Evolutionary conservation across 805 yeast species (phyloP), one percentile per base, ranked within the genome.

Genomic region (Tetrapisispora namnaoensis): DNA sequence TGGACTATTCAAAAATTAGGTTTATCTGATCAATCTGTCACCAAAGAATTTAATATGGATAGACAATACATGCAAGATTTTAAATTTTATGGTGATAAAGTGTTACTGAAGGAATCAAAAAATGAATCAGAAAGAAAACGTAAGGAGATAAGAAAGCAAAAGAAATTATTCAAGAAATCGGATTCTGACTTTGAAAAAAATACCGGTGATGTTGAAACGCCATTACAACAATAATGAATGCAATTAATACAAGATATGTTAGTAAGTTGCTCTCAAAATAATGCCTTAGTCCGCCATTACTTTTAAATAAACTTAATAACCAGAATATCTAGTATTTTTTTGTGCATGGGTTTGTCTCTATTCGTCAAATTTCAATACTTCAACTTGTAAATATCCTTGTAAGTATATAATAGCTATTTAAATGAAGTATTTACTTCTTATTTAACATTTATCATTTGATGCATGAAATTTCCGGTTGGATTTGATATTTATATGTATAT

Each of bases 1-100:
- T 82, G 88, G 82, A 75, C 95, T 42, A 80, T 91, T 52, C 85
- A 84, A 59, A 89, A 88, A 67, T 73, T 91, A 48, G 99, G 98
- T 1, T 74, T 91, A 53, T 80, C 85, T 38, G 98, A 91, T 67
- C 82, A 76, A 49, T 82, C 82, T 30, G 81, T 89, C 22, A 78
- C 77, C 48, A 73, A 77, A 60, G 97, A 90, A 72, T 91, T 91
- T 71, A 80, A 79, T 66, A 76, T 86, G 80, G 86, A 81, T 57
- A 81, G 74, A 65, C 79, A 78, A 60, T 86, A 86, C 70, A 77
- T 84, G 79, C 86, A 86, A 66, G 85, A 83, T 60, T 85, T 76
- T 69, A 72, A 80, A 62, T 79, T 85, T 57, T 84, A 84, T 78
- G 91, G 90, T 46, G 90, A 85, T 61, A 60, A 57, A 67, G 68